phyloP scores from a whole-genome alignment of 352 stramenopile species.

The Phytopythium chamaehyphon region DNA sequence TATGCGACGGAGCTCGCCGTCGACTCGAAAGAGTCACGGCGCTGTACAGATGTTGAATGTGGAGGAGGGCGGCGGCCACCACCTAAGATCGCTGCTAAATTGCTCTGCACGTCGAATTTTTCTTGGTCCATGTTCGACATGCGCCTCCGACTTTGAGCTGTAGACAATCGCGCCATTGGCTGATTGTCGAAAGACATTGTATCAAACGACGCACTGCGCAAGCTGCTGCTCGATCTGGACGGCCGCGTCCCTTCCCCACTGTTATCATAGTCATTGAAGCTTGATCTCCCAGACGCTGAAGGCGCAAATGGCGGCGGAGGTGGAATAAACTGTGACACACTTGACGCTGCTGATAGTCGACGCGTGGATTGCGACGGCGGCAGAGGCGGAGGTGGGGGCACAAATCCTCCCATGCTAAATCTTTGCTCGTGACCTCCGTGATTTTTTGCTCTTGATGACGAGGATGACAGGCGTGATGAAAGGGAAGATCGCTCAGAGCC shows the following conservation, averaged over 20 bases:
- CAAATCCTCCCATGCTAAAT: conserved; percentile 13
- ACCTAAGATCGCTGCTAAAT: conserved; percentile 58
- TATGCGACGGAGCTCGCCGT: conserved; percentile 24
- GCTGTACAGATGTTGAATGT: conserved; percentile 17
- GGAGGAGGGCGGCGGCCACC: conserved; percentile 22
- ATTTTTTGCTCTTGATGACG: conserved; percentile 25
- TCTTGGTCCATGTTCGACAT: conserved; percentile 33
- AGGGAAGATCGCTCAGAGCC: conserved; percentile 49
- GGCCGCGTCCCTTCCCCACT: conserved; percentile 16
- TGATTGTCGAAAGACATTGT: conserved; percentile 33
- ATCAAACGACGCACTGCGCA: conserved; percentile 51
- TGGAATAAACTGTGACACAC: conserved; percentile 28
- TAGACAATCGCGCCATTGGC: conserved; percentile 30
- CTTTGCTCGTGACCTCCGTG: conserved; percentile 15
- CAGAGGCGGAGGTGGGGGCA: conserved; percentile 22
- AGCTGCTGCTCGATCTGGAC: conserved; percentile 48
- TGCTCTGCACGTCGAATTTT: conserved; percentile 49
- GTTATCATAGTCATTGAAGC: conserved; percentile 20
- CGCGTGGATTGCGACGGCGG: conserved; percentile 8
- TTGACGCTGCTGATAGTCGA: conserved; percentile 21
- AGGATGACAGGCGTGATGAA: conserved; percentile 55
- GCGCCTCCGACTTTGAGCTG: conserved; percentile 36
- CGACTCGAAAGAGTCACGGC: conserved; percentile 57
- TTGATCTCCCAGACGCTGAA: conserved; percentile 19
- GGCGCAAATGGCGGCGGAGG: conserved; percentile 35